Percentiles rank a stretch among this genome's conserved stretches.
These are phyloP conservation scores for Scenedesmus sp. DNA, from an alignment of 163 green algal species.

Conservation along the genomic window DNA sequence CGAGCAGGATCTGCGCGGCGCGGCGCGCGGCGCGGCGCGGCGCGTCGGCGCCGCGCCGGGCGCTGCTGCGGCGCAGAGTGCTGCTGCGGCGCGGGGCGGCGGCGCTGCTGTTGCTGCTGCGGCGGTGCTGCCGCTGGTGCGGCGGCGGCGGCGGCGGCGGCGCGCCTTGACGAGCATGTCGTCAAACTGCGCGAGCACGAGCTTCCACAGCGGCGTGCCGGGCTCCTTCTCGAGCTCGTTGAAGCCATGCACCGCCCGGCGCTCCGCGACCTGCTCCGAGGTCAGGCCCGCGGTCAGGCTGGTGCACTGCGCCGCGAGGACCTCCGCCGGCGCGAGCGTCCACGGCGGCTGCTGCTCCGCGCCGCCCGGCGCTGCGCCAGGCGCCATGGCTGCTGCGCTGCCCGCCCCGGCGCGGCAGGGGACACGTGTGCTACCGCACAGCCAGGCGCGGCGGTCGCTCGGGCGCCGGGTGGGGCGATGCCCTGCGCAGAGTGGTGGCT, in stretches of 20 bases:
- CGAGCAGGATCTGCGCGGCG: constrained; percentile 84
- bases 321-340: not conserved
- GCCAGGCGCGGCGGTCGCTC: not conserved
- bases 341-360: constrained; percentile 12
- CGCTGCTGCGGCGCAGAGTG: no score
- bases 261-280: constrained; percentile 64
- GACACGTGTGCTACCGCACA: not conserved
- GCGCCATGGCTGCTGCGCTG: no score
- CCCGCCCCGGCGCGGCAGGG: no score
- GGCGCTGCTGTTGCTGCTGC: no score
- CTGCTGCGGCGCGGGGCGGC: no score
- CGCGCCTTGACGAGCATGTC: constrained; percentile 94
- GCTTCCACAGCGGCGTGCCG: constrained; percentile 85
- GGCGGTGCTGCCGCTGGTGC: no score
- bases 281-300: constrained; percentile 59
- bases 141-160: not conserved
- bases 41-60: no score
- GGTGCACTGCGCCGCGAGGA: not conserved
- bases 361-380: not conserved
- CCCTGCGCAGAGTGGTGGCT: no score
- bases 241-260: constrained; percentile 62
- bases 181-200: constrained; percentile 97
- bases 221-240: constrained; percentile 87
- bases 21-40: no score
- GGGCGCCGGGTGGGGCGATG: not conserved